Evolutionary conservation across 2,329 filamentous ascomycete species (phyloP).

Genomic region (Aureobasidium sp.): DNA sequence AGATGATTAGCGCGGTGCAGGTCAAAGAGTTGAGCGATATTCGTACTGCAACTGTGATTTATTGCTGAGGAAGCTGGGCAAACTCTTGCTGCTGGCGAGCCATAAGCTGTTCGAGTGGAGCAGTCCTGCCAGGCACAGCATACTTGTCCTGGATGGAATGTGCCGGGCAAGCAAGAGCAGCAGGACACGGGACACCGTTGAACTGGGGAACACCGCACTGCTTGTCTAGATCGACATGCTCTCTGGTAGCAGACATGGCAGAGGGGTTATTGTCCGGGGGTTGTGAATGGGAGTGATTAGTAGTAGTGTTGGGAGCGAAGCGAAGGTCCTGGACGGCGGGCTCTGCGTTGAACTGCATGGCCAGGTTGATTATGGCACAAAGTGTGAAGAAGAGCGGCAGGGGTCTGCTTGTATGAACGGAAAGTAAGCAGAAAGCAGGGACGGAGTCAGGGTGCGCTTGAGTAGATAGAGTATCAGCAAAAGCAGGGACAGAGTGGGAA

Average conservation of each 20-base stretch:
- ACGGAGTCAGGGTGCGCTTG: background rate
- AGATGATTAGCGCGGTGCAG: no score
- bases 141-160: background rate
- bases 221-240: background rate
- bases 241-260: background rate
- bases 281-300: background rate
- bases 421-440: background rate
- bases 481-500: no score
- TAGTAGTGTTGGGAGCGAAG: background rate
- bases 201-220: conserved; percentile 4
- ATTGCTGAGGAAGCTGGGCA: background rate
- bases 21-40: no score
- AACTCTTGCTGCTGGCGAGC: background rate
- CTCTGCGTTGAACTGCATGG: background rate
- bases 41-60: background rate
- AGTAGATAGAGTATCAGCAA: no score
- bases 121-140: background rate
- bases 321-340: background rate
- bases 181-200: conserved; percentile 1
- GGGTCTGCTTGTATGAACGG: background rate
- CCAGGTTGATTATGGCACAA: background rate
- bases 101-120: background rate
- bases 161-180: background rate
- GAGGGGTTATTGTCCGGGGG: background rate
- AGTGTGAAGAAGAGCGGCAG: background rate